Conservation (phyloP, 2,329 filamentous ascomycete genomes). For the Escovopsis weberi region DNA sequence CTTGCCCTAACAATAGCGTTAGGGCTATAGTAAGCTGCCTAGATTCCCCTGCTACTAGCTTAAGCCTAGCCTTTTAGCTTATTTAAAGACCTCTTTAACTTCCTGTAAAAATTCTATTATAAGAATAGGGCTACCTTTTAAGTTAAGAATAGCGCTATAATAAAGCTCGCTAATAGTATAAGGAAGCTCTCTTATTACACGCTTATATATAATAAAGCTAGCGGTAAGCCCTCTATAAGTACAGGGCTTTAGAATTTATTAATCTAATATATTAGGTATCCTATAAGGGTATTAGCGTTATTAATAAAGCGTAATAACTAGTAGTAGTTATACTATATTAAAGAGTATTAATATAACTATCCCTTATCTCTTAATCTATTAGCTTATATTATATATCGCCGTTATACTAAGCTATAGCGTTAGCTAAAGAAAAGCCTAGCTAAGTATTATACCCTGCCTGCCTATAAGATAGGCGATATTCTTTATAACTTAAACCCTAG, state of each 20-base stretch:
- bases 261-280: no score
- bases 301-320: background rate
- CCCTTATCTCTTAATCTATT: background rate
- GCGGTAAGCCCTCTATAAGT: no score
- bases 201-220: background rate
- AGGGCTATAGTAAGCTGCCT: background rate
- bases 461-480: background rate
- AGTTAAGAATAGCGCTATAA: background rate
- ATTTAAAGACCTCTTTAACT: background rate
- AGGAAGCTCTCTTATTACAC: background rate
- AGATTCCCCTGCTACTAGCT: background rate
- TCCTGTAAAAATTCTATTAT: background rate
- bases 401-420: background rate
- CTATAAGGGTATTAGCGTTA: no score
- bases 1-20: no score
- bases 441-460: background rate
- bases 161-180: no score
- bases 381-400: background rate
- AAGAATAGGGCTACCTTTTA: no score
- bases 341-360: background rate
- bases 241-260: background rate
- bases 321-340: background rate
- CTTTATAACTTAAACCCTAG: background rate
- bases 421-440: background rate
- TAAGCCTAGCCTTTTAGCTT: background rate